Conservation (phyloP, 2,329 filamentous ascomycete species). For the Aureobasidium sp. region DNA sequence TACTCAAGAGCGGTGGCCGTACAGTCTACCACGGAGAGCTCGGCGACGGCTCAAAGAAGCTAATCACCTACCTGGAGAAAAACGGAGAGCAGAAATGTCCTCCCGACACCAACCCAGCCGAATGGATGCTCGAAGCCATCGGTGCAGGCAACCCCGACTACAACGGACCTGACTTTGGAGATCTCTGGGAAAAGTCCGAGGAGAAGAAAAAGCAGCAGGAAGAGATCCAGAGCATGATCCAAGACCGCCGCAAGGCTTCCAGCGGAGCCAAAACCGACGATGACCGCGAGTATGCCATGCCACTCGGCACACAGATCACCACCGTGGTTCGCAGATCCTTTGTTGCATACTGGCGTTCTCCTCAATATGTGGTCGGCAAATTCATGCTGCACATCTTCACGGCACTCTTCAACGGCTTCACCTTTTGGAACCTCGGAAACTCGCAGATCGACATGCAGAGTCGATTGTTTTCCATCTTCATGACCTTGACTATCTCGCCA, state of each 20-base stretch:
- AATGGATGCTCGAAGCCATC: slow-evolving; percentile 82
- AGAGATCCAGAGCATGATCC: slow-evolving; percentile 58
- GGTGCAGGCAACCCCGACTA: slow-evolving; percentile 68
- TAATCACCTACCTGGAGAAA: slow-evolving; percentile 43
- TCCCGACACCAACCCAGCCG: slow-evolving; percentile 47
- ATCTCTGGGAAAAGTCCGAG: slow-evolving; percentile 66
- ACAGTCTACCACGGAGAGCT: slow-evolving; percentile 42
- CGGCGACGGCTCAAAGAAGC: slow-evolving; percentile 32
- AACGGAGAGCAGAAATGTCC: slow-evolving; percentile 50
- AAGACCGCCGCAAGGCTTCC: slow-evolving; percentile 44
- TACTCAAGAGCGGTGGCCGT: slow-evolving; percentile 35
- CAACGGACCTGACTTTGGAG: slow-evolving; percentile 68
- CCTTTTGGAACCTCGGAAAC: slow-evolving; percentile 43
- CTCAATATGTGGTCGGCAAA: slow-evolving; percentile 86
- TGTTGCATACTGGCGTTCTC: slow-evolving; percentile 72
- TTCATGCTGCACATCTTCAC: slow-evolving; percentile 69
- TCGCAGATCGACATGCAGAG: slow-evolving; percentile 25
- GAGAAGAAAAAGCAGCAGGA: slow-evolving; percentile 60
- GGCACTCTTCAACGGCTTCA: slow-evolving; percentile 73
- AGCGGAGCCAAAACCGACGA: slow-evolving; percentile 35
- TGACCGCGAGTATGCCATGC: slow-evolving; percentile 74
- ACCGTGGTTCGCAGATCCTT: slow-evolving; percentile 65
- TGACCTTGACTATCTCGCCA: slow-evolving; percentile 65
- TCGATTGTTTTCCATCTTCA: slow-evolving; percentile 66
- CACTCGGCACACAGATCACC: slow-evolving; percentile 68